phyloP scores from a whole-genome alignment of 129 eudicot genomes.

The Mikania micrantha region DNA sequence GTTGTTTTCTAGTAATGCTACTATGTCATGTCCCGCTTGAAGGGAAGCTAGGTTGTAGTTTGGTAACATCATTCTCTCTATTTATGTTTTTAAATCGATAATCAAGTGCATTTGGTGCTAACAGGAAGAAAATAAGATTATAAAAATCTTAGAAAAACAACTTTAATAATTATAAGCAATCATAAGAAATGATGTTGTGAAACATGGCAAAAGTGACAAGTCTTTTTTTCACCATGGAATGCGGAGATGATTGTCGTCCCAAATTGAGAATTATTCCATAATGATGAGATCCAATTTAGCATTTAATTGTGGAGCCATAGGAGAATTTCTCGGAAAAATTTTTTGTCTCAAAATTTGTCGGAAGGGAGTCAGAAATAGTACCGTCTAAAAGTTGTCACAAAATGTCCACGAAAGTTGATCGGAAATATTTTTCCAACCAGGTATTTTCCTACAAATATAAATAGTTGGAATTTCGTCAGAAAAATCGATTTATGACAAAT shows the following conservation, averaged over 20 bases:
- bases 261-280: not conserved
- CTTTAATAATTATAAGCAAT: conserved; percentile 12
- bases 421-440: too few relatives aligned
- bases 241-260: conserved; percentile 17
- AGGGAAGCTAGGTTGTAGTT: not conserved
- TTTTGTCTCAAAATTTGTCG: too few relatives aligned
- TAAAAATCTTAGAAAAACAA: not conserved
- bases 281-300: conserved; percentile 8
- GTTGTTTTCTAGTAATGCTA: not conserved
- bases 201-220: not conserved
- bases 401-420: too few relatives aligned
- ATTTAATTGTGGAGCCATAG: conserved; percentile 9
- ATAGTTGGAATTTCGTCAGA: too few relatives aligned
- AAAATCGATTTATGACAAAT: too few relatives aligned
- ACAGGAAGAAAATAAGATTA: not conserved
- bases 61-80: conserved; percentile 3
- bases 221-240: conserved; percentile 12
- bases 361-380: too few relatives aligned
- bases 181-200: conserved; percentile 25
- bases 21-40: not conserved
- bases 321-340: too few relatives aligned
- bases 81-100: not conserved
- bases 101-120: not conserved
- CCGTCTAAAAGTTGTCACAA: too few relatives aligned
- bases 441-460: too few relatives aligned